Evolutionary conservation across 257 asterid genomes (phyloP), one percentile per base, ranked within the genome.

Genomic region (Sherardia arvensis): DNA sequence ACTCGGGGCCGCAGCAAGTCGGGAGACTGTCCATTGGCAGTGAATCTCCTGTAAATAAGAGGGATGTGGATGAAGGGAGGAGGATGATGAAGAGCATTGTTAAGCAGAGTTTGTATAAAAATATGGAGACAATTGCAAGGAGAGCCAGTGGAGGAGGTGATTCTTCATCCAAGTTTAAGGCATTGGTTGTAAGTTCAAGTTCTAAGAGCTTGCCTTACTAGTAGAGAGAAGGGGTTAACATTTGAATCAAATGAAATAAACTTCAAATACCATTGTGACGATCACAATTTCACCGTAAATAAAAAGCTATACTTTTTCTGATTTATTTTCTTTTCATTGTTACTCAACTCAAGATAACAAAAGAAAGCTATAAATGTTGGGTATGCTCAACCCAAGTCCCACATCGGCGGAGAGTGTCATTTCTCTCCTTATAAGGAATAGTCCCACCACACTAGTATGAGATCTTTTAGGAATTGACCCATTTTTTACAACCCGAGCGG

Each of bases 201-300:
- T 91, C 96, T 29, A 88, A 88, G 81, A 91, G 96, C 76, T 84
- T 91, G 78, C 94, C 96, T 68, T 91, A 83, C 32, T 80, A 71
- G 27, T 40, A 40, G 48, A 6, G 7, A 3, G 63, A 30, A 18
- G 2, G 6, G 57, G 29, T 23, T n/a, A n/a, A n/a, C n/a, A n/a
- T n/a, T n/a, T n/a, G n/a, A n/a, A 10, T 43, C 64, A 54, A 33
- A 53, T 40, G n/a, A 9, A 20, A 15, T 5, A n/a, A 53, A 23
- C 27, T 34, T 36, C 7, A 59, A 20, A 7, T 18, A 23, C 34
- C 21, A 29, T 29, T 68, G 2, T n/a, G n/a, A n/a, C 8, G 5
- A 7, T 48, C 3, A 18, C 63, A 58, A 3, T 55, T 66, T 56
- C 57, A 26, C 21, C 15, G 56, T 49, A 49, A 18, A 58, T 58